Base-by-base conservation (phyloP, 2,329 filamentous ascomycete genomes). In the Aspergillus melleus region DNA sequence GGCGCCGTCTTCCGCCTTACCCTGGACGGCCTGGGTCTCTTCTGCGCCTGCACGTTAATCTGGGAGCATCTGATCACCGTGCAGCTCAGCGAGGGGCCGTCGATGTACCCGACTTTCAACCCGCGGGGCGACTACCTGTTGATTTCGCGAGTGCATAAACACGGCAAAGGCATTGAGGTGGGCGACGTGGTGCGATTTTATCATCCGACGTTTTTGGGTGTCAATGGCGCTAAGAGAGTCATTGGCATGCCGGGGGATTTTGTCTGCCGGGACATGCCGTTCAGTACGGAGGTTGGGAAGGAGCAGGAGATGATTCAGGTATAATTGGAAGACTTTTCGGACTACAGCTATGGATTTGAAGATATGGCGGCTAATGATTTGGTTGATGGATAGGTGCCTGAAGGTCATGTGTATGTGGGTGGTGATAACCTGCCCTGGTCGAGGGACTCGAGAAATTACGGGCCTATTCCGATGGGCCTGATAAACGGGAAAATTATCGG, bases 391-490 rank as follows among this genome's bases (percentile, higher is more conserved):
- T 70, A 96, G 90, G 87, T 99, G 16, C 95, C 95, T 0, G 82
- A 90, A 71, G 95, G 95, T 1, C 95, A 99, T 80, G 96, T 92
- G 70, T 98, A 92, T 86, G 80, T 97, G 6, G 86, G 88, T 2
- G 95, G 95, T 2, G 95, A 99, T 76, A 98, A 98, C 75, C 72
- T 96, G 62, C 83, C 86, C 3, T 89, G 86, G 69, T 97, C 92
- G 24, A 82, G 91, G 64, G 95, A 99, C 79, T 97, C 92, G 49
- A 87, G 95, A 62, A 81, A 88, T 46, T 96, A 90, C 78, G 95
- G 95, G 0, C 92, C 95, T 0, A 74, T 99, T 29, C 95, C 95
- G 0, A 79, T 99, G 71, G 94, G 86, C 1, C 79, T 99, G 64
- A 85, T 99, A 49, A 88, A 84, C 68, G 92, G 92, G 51, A 98